A percentile compares a stretch with the other conserved stretches of the same genome.
Conservation (phyloP, 2,329 filamentous ascomycete species). For the Sporothrix protearum region DNA sequence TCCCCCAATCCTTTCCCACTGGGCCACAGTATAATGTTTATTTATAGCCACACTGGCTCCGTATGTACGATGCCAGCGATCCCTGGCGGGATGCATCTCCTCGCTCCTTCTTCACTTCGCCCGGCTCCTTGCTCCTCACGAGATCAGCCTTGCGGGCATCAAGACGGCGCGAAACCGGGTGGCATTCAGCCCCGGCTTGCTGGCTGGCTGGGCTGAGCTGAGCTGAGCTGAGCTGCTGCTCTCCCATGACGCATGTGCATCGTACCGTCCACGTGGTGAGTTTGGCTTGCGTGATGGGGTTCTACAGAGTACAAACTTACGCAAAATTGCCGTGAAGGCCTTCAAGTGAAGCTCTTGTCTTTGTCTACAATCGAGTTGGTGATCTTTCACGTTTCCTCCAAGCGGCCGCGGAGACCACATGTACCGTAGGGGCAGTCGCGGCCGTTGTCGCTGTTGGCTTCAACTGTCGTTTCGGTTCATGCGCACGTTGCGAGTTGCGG, state of each 20-base stretch:
- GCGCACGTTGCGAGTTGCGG: background rate
- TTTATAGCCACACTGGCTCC: constrained; percentile 9
- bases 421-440: background rate
- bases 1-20: background rate
- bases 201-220: background rate
- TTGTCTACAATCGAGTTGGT: background rate
- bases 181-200: background rate
- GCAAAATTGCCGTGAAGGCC: background rate
- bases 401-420: background rate
- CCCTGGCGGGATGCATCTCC: background rate
- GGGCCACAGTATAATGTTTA: background rate
- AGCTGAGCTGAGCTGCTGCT: no score
- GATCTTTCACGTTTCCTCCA: background rate
- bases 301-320: background rate
- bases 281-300: background rate
- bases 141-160: background rate
- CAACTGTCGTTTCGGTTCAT: background rate
- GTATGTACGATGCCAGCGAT: constrained; percentile 8
- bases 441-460: background rate
- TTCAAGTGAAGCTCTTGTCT: background rate
- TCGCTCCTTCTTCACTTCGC: background rate
- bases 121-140: background rate
- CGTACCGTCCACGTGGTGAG: background rate
- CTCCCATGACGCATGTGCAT: background rate
- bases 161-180: background rate